Percentiles rank a stretch among this genome's conserved stretches.
Conservation (phyloP, 2,329 filamentous ascomycete species). For the Xylariaceae sp. region DNA sequence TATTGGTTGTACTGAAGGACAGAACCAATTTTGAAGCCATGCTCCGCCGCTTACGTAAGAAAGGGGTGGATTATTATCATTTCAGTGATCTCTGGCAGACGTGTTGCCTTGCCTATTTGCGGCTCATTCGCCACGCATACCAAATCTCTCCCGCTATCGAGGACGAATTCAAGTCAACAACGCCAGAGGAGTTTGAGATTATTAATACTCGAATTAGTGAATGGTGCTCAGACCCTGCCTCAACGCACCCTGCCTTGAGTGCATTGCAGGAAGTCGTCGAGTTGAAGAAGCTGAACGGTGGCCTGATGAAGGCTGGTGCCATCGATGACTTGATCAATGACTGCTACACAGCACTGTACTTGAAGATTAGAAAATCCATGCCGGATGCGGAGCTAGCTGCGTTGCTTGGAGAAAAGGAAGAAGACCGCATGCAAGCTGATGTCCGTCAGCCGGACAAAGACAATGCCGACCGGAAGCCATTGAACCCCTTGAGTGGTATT, state of each 20-base stretch:
- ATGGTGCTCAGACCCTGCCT: slow-evolving; percentile 45
- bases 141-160: slow-evolving; percentile 45
- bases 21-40: slow-evolving; percentile 72
- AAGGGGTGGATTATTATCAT: slow-evolving; percentile 69
- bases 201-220: slow-evolving; percentile 50
- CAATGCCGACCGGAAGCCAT: slow-evolving; percentile 34
- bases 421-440: slow-evolving; percentile 37
- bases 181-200: slow-evolving; percentile 55
- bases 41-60: slow-evolving; percentile 74
- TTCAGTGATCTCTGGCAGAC: slow-evolving; percentile 58
- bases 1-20: slow-evolving; percentile 72
- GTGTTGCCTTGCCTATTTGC: slow-evolving; percentile 51
- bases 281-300: slow-evolving; percentile 71
- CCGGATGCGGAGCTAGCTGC: slow-evolving; percentile 47
- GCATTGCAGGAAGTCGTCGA: slow-evolving; percentile 58
- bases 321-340: slow-evolving; percentile 96
- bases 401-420: slow-evolving; percentile 43
- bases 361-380: slow-evolving; percentile 58
- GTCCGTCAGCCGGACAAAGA: slow-evolving; percentile 32
- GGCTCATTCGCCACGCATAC: slow-evolving; percentile 49
- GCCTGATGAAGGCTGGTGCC: slow-evolving; percentile 75
- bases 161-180: slow-evolving; percentile 52
- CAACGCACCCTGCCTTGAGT: slow-evolving; percentile 43
- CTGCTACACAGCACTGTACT: slow-evolving; percentile 75
- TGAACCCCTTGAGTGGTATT: slow-evolving; percentile 40